Conservation (phyloP, 192 early-diverging fungal genomes). For the Rhizoclosmatium sp. region DNA sequence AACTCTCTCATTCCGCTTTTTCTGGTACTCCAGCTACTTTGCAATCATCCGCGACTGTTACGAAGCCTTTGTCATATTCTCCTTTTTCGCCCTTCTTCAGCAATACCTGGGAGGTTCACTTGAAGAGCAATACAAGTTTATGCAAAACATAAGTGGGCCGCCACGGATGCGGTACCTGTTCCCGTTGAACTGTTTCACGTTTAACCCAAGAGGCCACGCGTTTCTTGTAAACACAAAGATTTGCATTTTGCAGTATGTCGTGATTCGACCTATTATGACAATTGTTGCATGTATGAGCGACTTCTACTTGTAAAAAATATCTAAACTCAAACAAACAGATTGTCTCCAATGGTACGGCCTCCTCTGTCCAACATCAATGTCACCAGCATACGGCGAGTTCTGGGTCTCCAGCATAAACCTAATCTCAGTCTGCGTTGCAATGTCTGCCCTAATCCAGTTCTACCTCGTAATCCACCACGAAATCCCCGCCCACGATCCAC, state of each 20-base stretch:
- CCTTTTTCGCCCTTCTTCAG: slow-evolving; percentile 75
- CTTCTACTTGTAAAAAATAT: too few species aligned
- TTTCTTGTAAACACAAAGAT: slow-evolving; percentile 68
- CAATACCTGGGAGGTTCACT: slow-evolving; percentile 68
- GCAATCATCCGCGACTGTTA: slow-evolving; percentile 73
- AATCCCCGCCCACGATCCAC: slow-evolving; percentile 55
- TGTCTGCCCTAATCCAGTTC: slow-evolving; percentile 75
- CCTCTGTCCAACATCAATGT: slow-evolving; percentile 69
- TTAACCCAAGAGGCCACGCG: slow-evolving; percentile 68
- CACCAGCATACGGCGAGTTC: slow-evolving; percentile 70
- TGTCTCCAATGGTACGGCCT: slow-evolving; percentile 64
- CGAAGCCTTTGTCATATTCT: slow-evolving; percentile 78
- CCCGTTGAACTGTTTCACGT: slow-evolving; percentile 72
- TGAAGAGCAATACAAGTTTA: slow-evolving; percentile 53
- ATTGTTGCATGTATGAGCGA: slow-evolving; percentile 51
- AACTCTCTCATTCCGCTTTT: slow-evolving; percentile 75
- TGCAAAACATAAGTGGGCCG: slow-evolving; percentile 48
- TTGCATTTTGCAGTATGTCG: slow-evolving; percentile 78
- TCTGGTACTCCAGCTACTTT: slow-evolving; percentile 69
- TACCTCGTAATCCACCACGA: slow-evolving; percentile 72
- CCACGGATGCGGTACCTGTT: slow-evolving; percentile 59
- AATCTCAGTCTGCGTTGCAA: slow-evolving; percentile 70
- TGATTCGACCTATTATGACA: slow-evolving; percentile 71
- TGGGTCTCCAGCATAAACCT: slow-evolving; percentile 72
- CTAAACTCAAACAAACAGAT: slow-evolving; percentile 15